Conservation (phyloP, 2,329 filamentous ascomycete genomes). For the Pestalotiopsis sp. region DNA sequence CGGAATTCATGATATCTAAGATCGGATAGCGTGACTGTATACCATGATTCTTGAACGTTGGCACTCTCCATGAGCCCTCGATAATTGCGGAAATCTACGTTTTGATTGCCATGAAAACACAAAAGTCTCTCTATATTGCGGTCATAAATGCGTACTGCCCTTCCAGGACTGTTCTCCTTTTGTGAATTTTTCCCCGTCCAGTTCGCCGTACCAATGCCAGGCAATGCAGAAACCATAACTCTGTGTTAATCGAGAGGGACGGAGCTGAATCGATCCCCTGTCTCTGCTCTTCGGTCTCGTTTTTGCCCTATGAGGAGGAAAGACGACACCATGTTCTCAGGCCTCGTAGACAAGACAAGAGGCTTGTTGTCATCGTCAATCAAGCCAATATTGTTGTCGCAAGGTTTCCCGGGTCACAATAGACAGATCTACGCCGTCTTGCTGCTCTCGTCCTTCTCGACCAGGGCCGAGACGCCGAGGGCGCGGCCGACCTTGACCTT, state of each 20-base stretch:
- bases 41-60: background rate
- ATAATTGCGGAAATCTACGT: background rate
- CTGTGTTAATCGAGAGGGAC: background rate
- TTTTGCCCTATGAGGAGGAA: background rate
- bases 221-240: background rate
- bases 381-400: background rate
- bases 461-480: conserved; percentile 77
- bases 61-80: background rate
- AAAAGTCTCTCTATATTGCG: background rate
- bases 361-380: background rate
- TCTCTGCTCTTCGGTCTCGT: background rate
- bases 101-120: background rate
- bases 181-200: background rate
- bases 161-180: background rate
- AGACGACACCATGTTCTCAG: background rate
- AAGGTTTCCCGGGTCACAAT: background rate
- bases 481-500: conserved; percentile 84
- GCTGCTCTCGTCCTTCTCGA: conserved; percentile 67
- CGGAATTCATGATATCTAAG: background rate
- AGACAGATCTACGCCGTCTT: conserved; percentile 39
- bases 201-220: conserved; percentile 3
- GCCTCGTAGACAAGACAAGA: background rate
- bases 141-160: background rate
- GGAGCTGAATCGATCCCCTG: background rate
- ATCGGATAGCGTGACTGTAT: background rate